These are phyloP conservation scores for Mangifera indica DNA, from an alignment of 345 rosid species.

Conservation along the genomic window DNA sequence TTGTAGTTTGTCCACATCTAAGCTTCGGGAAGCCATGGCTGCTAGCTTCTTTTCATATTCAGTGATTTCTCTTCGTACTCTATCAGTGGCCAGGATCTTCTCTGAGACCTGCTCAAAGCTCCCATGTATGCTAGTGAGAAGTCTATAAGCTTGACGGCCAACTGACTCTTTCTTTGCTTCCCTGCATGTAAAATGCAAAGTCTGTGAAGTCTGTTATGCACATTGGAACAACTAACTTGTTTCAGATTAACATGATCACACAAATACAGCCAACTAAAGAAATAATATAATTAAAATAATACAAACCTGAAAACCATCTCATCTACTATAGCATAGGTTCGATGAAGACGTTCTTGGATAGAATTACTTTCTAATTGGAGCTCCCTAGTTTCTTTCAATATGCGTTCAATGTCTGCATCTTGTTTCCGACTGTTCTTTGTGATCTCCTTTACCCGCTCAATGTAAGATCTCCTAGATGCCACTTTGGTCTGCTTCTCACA, in stretches of 20 bases:
- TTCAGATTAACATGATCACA: neutral
- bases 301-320: slow-evolving; percentile 71
- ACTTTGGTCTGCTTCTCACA: slow-evolving; percentile 51
- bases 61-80: slow-evolving; percentile 61
- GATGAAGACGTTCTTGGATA: slow-evolving; percentile 80
- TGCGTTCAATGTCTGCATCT: slow-evolving; percentile 70
- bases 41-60: slow-evolving; percentile 75
- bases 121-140: slow-evolving; percentile 66
- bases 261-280: neutral
- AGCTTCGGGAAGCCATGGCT: slow-evolving; percentile 50
- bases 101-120: slow-evolving; percentile 70
- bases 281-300: neutral
- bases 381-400: slow-evolving; percentile 73
- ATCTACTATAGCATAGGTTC: slow-evolving; percentile 74
- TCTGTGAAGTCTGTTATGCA: neutral
- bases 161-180: slow-evolving; percentile 71
- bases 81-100: slow-evolving; percentile 59
- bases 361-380: slow-evolving; percentile 84
- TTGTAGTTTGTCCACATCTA: slow-evolving; percentile 52
- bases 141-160: slow-evolving; percentile 67
- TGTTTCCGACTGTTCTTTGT: slow-evolving; percentile 79
- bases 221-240: neutral
- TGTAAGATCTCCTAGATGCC: slow-evolving; percentile 57
- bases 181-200: slow-evolving; percentile 35
- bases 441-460: slow-evolving; percentile 71